These are phyloP conservation scores for Aspergillus arachidicola DNA, from an alignment of 2,329 filamentous ascomycete genomes.

Conservation along the genomic window DNA sequence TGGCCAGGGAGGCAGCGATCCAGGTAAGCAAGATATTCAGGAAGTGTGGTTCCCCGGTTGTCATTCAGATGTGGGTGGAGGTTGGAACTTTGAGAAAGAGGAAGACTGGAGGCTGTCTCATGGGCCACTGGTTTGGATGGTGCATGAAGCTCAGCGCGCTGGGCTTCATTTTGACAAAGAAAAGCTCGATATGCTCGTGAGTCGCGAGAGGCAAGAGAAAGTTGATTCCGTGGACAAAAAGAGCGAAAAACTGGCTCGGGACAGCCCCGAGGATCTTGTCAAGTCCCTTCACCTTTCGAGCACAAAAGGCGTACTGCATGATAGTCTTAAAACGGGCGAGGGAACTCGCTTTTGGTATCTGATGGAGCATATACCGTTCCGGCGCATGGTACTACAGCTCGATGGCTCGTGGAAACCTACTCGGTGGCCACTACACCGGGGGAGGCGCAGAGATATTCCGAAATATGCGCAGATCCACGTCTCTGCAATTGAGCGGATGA, in stretches of 20 bases:
- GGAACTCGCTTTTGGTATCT: constrained; percentile 69
- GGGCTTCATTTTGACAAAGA: constrained; percentile 66
- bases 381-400: constrained; percentile 69
- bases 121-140: constrained; percentile 68
- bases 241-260: background rate
- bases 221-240: too few relatives aligned
- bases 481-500: constrained; percentile 70
- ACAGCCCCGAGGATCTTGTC: background rate
- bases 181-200: constrained; percentile 16
- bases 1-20: background rate
- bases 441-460: constrained; percentile 74
- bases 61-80: constrained; percentile 74
- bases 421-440: constrained; percentile 70
- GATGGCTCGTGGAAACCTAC: constrained; percentile 65
- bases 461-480: constrained; percentile 67
- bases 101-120: constrained; percentile 63
- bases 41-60: constrained; percentile 72
- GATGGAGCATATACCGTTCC: constrained; percentile 78
- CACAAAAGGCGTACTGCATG: constrained; percentile 57
- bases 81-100: constrained; percentile 59
- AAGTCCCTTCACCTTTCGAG: constrained; percentile 14
- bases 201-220: background rate
- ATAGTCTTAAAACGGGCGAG: constrained; percentile 64
- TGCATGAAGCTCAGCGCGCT: constrained; percentile 60
- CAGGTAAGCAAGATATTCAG: constrained; percentile 61